Evolutionary conservation across 345 rosid species (phyloP), one percentile per base, ranked within the genome.

Genomic region (Citrus cavaleriei): DNA sequence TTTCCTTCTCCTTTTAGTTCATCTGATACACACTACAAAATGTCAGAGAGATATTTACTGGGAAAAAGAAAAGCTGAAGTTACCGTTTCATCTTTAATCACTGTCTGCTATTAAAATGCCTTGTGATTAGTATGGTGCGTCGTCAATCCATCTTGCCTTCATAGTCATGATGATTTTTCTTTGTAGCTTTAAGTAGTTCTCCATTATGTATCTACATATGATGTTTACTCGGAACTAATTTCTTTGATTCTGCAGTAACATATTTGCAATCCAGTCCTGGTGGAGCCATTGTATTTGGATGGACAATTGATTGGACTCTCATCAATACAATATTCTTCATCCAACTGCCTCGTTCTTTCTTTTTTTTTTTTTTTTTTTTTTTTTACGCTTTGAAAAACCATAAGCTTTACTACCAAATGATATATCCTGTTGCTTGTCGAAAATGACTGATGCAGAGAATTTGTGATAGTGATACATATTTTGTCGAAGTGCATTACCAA

Each of bases 301-400:
- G 84, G 84, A 81, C 49, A 21, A 79, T 85, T 21, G 86, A 81
- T 12, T 58, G 83, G 32, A 55, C 73, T 16, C 83, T 85, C 24
- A 70, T 83, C 75, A 79, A 73, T 74, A 81, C 86, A 25, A 83
- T 81, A 24, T 76, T 85, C 83, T 78, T 83, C 21, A 12, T 85
- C 9, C 81, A 73, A 75, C 9, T 37, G 40, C 9, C 40, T 37
- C 9, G 8, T 3, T 30, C 0, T 1, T 28, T 28, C 2, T 1
- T 30, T 0, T 1, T 1, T 4, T 5, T 6, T 35, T 35, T 35
- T 35, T 35, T 1, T 37, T 83, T 83, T 68, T 28, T 28, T 30
- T n/a, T n/a, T n/a, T n/a, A 86, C 79, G 14, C 81, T 81, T 4
- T 80, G 86, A 21, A 83, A 72, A 75, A 78, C 83, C 27, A 19